Percentiles rank a stretch among this genome's conserved stretches.
Evolutionary conservation across 495 filamentous ascomycete genomes (phyloP).

Genomic region (Xylaria longipes): DNA sequence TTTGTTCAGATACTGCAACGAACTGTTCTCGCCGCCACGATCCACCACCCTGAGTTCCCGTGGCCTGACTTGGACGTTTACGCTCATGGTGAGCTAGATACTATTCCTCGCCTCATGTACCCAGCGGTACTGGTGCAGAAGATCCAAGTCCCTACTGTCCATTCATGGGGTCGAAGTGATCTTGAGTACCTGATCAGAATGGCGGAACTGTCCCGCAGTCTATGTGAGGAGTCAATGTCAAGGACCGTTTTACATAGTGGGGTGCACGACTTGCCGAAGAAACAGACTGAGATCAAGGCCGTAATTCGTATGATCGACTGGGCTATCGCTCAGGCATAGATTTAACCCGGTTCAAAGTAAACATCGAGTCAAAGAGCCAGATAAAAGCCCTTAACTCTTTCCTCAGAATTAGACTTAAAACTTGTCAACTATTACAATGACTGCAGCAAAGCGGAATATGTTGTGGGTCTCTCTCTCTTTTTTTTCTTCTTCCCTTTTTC

Average conservation of each 20-base stretch:
- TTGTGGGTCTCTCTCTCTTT: too few relatives aligned
- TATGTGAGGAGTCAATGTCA: background rate
- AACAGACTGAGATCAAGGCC: background rate
- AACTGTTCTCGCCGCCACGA: background rate
- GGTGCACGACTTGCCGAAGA: background rate
- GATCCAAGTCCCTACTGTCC: background rate
- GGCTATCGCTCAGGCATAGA: background rate
- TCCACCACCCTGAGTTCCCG: background rate
- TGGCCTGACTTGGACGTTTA: conserved; percentile 1
- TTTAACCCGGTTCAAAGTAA: background rate
- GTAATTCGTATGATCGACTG: background rate
- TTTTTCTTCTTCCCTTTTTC: too few relatives aligned
- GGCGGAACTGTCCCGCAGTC: background rate
- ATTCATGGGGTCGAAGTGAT: background rate
- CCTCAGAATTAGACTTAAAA: background rate
- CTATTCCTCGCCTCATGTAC: background rate
- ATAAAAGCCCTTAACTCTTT: background rate
- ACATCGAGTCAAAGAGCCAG: background rate
- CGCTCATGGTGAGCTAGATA: background rate
- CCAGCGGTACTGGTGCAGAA: background rate
- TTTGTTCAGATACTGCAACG: background rate
- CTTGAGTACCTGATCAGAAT: background rate
- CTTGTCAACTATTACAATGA: too few relatives aligned
- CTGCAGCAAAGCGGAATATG: too few relatives aligned
- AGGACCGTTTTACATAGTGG: background rate